phyloP scores from a whole-genome alignment of 164 flowering plant species.

The Magnolia officinalis region DNA sequence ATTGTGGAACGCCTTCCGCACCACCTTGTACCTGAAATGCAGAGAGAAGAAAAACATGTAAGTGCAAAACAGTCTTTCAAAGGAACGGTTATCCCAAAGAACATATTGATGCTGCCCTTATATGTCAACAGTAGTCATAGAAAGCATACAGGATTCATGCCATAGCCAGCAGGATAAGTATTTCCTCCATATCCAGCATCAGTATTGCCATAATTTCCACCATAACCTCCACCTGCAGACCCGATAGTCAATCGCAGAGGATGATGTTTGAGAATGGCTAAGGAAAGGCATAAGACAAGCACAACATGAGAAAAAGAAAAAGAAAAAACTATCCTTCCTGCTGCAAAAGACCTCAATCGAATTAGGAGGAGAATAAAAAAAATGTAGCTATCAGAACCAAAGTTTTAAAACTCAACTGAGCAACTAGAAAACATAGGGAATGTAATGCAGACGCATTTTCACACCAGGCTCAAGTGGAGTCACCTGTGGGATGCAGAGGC shows the following conservation, averaged over 20 bases:
- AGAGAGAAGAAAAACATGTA: neutral
- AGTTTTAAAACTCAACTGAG: too few species aligned
- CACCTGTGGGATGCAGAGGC: too few species aligned
- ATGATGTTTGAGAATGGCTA: neutral
- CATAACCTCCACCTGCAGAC: constrained; percentile 51
- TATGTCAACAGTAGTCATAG: neutral
- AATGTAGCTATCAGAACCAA: too few species aligned
- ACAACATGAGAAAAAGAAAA: too few species aligned
- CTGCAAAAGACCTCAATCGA: too few species aligned
- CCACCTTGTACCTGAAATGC: constrained; percentile 56
- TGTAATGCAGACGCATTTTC: too few species aligned
- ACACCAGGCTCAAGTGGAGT: too few species aligned
- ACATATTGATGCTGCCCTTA: neutral
- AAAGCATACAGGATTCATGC: constrained; percentile 67
- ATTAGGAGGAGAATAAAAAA: too few species aligned
- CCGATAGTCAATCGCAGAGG: neutral
- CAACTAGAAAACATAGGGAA: too few species aligned
- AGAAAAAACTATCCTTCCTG: too few species aligned
- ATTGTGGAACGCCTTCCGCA: constrained; percentile 60
- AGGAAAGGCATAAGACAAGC: neutral
- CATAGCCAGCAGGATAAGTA: constrained; percentile 63
- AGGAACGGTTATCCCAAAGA: neutral
- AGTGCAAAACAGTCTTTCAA: too few species aligned
- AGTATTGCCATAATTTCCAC: constrained; percentile 56
- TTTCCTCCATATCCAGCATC: constrained; percentile 68